A percentile compares a stretch with the other conserved stretches of the same genome.
These are phyloP conservation scores for Thielaviopsis musarum DNA, from an alignment of 2,329 filamentous ascomycete genomes.

Conservation along the genomic window DNA sequence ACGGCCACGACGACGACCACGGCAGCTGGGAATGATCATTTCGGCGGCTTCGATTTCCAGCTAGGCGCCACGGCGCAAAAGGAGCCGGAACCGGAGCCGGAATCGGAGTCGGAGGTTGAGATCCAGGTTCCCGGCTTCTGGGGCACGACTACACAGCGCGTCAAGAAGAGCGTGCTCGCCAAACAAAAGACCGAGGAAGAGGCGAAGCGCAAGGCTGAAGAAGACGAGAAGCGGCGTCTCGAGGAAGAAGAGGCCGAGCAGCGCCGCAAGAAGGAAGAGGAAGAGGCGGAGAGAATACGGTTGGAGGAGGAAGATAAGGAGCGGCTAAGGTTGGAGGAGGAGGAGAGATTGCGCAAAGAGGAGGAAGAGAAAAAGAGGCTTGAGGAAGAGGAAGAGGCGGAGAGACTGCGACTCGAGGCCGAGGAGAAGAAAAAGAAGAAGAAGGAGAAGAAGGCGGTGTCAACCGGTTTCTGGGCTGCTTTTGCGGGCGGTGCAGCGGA, in stretches of 20 bases:
- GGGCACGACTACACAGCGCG: slow-evolving; percentile 17
- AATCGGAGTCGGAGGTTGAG: slow-evolving; percentile 16
- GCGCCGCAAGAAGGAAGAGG: slow-evolving; percentile 1
- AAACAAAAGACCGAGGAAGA: slow-evolving; percentile 7
- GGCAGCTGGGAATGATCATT: not conserved
- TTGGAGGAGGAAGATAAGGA: not conserved
- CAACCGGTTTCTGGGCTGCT: slow-evolving; percentile 3
- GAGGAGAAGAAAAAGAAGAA: slow-evolving; percentile 21
- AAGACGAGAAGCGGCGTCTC: not conserved
- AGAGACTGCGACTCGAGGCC: slow-evolving; percentile 17
- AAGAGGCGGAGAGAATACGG: not conserved
- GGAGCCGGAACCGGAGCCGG: slow-evolving; percentile 12
- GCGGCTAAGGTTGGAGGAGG: not conserved
- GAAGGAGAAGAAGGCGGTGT: slow-evolving; percentile 14
- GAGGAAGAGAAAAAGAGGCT: slow-evolving; percentile 12
- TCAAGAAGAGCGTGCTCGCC: slow-evolving; percentile 18
- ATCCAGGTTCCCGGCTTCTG: slow-evolving; percentile 20
- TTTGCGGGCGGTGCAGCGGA: not conserved
- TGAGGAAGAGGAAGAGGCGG: slow-evolving; percentile 8
- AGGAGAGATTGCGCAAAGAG: slow-evolving; percentile 2
- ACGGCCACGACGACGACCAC: not conserved
- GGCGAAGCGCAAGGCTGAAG: slow-evolving; percentile 3
- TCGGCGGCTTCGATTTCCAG: slow-evolving; percentile 16
- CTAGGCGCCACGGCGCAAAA: slow-evolving; percentile 15
- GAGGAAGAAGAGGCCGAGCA: slow-evolving; percentile 8